Evolutionary conservation across 2,329 filamentous ascomycete species (phyloP).

Genomic region (Pyrenophora tritici-repentis): DNA sequence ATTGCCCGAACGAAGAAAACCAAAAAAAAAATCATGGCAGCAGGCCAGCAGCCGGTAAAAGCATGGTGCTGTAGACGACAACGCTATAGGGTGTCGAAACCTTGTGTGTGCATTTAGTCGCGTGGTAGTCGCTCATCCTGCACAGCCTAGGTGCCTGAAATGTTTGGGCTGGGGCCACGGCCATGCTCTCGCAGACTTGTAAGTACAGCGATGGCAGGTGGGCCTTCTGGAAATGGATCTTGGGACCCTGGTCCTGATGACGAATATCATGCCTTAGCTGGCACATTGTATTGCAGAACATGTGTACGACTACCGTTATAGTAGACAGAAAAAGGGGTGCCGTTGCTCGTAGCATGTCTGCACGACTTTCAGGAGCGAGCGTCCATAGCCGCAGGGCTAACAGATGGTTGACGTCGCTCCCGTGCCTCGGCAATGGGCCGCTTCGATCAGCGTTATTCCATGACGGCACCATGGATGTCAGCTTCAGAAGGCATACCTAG

Average conservation of each 20-base stretch:
- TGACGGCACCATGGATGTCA: conserved; percentile 30
- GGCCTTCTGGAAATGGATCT: conserved; percentile 19
- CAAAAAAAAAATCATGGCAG: conserved; percentile 22
- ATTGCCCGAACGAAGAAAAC: conserved; percentile 28
- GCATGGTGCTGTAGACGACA: conserved; percentile 27
- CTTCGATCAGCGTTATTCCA: conserved; percentile 1
- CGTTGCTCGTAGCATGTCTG: conserved; percentile 17
- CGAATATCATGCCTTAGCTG: conserved; percentile 29
- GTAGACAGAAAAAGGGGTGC: conserved; percentile 26
- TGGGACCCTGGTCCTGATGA: conserved; percentile 30
- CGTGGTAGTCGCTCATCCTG: conserved; percentile 8
- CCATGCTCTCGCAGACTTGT: conserved; percentile 2
- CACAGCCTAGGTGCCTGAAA: conserved; percentile 5
- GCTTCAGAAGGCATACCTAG: conserved; percentile 18
- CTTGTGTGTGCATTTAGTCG: conserved; percentile 17
- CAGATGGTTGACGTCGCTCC: conserved; percentile 1
- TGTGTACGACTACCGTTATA: background rate
- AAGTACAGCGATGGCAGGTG: conserved; percentile 9
- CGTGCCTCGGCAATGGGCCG: conserved; percentile 5
- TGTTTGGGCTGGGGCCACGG: conserved; percentile 1
- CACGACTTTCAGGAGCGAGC: conserved; percentile 19
- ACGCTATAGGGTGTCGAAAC: conserved; percentile 19
- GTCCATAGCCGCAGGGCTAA: no score
- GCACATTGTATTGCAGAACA: conserved; percentile 21
- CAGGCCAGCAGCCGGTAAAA: conserved; percentile 31